Evolutionary conservation across 495 filamentous ascomycete species (phyloP).

Genomic region (Hypoxylon lienhwacheense): DNA sequence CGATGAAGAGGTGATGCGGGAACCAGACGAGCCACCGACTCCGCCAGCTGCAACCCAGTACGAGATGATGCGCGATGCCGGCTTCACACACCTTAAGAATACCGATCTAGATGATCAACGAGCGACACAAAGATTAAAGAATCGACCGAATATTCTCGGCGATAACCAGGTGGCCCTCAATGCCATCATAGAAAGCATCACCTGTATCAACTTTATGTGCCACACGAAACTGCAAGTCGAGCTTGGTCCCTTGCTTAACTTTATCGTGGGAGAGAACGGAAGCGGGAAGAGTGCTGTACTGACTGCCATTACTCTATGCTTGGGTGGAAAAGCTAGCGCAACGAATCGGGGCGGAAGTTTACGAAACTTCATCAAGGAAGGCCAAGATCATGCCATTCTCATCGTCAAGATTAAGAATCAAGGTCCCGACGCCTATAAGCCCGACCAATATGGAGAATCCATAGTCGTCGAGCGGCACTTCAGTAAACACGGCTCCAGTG

Average conservation of each 20-base stretch:
- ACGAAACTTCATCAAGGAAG: constrained; percentile 91
- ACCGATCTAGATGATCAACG: constrained; percentile 63
- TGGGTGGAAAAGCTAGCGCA: constrained; percentile 89
- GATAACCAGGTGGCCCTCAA: constrained; percentile 78
- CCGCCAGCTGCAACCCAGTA: constrained; percentile 53
- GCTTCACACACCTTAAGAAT: constrained; percentile 55
- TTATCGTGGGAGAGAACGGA: constrained; percentile 95
- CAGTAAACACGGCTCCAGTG: constrained; percentile 69
- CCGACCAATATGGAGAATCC: constrained; percentile 78
- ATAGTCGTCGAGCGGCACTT: constrained; percentile 93
- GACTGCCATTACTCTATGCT: constrained; percentile 90
- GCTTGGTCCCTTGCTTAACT: constrained; percentile 92
- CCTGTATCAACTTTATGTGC: constrained; percentile 94
- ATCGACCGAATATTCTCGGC: constrained; percentile 54
- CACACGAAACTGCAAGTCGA: constrained; percentile 77
- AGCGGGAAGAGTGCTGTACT: constrained; percentile 98
- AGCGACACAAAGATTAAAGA: constrained; percentile 70
- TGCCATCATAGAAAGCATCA: constrained; percentile 79
- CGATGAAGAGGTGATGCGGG: constrained; percentile 33
- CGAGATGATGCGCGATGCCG: constrained; percentile 53
- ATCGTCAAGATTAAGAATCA: constrained; percentile 88
- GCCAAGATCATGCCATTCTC: constrained; percentile 60
- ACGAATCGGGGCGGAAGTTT: constrained; percentile 94
- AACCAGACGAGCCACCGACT: constrained; percentile 18
- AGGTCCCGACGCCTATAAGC: constrained; percentile 79